Conservation (phyloP, 2,329 filamentous ascomycete genomes). For the Hypoxylon sp. region DNA sequence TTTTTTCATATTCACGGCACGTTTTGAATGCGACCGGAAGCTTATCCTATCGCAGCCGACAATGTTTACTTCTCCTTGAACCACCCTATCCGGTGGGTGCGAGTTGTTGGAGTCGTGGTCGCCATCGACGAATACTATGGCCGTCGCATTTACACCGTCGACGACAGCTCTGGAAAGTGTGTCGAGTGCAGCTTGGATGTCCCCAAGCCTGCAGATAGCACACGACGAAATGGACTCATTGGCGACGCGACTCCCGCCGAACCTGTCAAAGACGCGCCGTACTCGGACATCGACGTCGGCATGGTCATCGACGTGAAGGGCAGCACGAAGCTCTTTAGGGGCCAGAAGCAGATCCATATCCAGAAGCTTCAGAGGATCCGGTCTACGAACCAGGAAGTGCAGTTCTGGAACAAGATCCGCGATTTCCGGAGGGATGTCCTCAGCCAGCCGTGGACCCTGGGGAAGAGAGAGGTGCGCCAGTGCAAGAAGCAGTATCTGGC, state of each 20-base stretch:
- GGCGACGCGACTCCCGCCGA: neutral
- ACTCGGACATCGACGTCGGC: conserved; percentile 55
- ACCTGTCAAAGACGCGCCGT: conserved; percentile 18
- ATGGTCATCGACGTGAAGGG: conserved; percentile 66
- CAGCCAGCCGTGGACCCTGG: conserved; percentile 62
- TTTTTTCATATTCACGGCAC: neutral
- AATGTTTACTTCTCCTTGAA: conserved; percentile 73
- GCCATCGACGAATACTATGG: conserved; percentile 61
- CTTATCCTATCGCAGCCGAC: conserved; percentile 51
- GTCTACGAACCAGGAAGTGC: conserved; percentile 64
- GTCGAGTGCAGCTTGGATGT: conserved; percentile 56
- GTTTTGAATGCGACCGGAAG: neutral
- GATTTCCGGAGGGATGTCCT: conserved; percentile 61
- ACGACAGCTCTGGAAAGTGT: conserved; percentile 69
- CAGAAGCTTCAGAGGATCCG: conserved; percentile 57
- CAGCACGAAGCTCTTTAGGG: conserved; percentile 55
- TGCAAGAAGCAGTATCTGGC: conserved; percentile 58
- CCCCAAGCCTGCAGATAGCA: conserved; percentile 30
- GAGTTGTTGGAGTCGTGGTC: conserved; percentile 74
- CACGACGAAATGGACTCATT: neutral
- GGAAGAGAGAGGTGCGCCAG: conserved; percentile 55
- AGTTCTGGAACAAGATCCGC: conserved; percentile 64
- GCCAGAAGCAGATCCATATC: conserved; percentile 60
- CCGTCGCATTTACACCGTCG: conserved; percentile 63
- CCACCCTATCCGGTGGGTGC: conserved; percentile 79